A percentile compares a stretch with the other conserved stretches of the same genome.
Evolutionary conservation across 108 stramenopile genomes (phyloP).

Genomic region (Skeletonema menzelii): DNA sequence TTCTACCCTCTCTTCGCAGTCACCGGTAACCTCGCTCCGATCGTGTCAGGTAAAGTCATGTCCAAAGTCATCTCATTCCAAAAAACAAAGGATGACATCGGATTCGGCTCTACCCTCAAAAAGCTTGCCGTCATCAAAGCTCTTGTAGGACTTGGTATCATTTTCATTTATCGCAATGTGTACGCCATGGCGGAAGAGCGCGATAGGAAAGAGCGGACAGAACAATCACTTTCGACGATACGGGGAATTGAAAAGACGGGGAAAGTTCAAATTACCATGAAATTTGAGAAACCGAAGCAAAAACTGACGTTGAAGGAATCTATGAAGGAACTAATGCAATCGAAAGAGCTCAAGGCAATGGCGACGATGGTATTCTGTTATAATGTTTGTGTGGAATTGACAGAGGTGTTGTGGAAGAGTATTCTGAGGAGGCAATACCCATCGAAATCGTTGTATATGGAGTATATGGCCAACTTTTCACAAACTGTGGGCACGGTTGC

Average conservation of each 20-base stretch:
- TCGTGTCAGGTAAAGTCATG: constrained; percentile 51
- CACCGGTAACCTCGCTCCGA: constrained; percentile 53
- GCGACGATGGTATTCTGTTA: constrained; percentile 54
- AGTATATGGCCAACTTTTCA: constrained; percentile 48
- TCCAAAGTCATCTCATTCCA: constrained; percentile 45
- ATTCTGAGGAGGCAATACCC: constrained; percentile 41
- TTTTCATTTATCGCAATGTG: constrained; percentile 33
- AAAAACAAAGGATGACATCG: constrained; percentile 37
- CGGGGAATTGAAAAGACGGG: constrained; percentile 31
- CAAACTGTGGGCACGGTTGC: constrained; percentile 50
- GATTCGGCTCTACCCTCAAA: constrained; percentile 47
- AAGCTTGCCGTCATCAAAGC: constrained; percentile 41
- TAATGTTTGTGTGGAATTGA: constrained; percentile 52
- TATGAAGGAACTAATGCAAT: constrained; percentile 25
- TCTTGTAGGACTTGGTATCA: constrained; percentile 29
- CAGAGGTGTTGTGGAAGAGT: constrained; percentile 53
- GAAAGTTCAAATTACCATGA: constrained; percentile 32
- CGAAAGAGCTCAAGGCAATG: constrained; percentile 50
- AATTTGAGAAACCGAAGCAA: constrained; percentile 43
- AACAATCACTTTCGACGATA: constrained; percentile 38
- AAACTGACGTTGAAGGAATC: constrained; percentile 44
- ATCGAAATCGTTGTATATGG: constrained; percentile 44
- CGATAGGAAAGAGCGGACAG: constrained; percentile 19
- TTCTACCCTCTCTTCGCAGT: constrained; percentile 78
- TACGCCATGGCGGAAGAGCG: constrained; percentile 45